A percentile compares a stretch with the other conserved stretches of the same genome.
Conservation (phyloP, 2,329 filamentous ascomycete genomes). For the Beauveria rudraprayagi region DNA sequence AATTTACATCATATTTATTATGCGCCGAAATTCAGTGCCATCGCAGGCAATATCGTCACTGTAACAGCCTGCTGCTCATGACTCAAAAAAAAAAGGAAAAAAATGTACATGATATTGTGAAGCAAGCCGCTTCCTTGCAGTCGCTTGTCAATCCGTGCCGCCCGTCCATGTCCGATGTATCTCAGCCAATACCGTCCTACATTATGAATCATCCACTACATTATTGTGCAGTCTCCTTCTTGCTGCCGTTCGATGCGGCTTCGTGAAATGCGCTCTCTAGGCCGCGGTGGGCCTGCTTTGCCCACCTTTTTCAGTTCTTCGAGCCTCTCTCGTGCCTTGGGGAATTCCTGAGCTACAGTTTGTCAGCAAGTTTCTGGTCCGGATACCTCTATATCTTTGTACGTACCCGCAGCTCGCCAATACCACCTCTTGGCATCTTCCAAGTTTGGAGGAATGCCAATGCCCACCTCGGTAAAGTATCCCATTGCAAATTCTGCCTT, state of each 20-base stretch:
- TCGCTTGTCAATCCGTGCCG: not conserved
- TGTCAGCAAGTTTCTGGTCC: not conserved
- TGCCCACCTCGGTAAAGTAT: slow-evolving; percentile 93
- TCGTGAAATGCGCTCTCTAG: slow-evolving; percentile 70
- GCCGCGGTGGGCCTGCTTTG: slow-evolving; percentile 56
- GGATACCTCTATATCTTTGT: not conserved
- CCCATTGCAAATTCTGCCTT: slow-evolving; percentile 98
- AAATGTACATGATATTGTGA: slow-evolving; percentile 4
- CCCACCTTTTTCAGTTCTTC: slow-evolving; percentile 84
- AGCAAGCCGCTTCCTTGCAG: not conserved
- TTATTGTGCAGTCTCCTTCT: slow-evolving; percentile 79
- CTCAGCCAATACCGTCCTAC: not conserved
- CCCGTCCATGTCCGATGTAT: not conserved
- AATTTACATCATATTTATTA: not conserved
- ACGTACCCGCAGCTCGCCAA: slow-evolving; percentile 90
- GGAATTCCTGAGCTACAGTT: slow-evolving; percentile 75
- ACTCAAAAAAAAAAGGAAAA: not conserved
- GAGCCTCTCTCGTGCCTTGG: slow-evolving; percentile 83
- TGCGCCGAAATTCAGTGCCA: no score
- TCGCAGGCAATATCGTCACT: no score
- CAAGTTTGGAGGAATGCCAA: slow-evolving; percentile 75
- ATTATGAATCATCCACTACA: slow-evolving; percentile 44
- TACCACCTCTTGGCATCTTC: slow-evolving; percentile 99
- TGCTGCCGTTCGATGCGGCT: slow-evolving; percentile 76
- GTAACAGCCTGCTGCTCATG: not conserved